These are phyloP conservation scores for Boletellus ananiceps DNA, from an alignment of 768 basidiomycete species.

Conservation along the genomic window DNA sequence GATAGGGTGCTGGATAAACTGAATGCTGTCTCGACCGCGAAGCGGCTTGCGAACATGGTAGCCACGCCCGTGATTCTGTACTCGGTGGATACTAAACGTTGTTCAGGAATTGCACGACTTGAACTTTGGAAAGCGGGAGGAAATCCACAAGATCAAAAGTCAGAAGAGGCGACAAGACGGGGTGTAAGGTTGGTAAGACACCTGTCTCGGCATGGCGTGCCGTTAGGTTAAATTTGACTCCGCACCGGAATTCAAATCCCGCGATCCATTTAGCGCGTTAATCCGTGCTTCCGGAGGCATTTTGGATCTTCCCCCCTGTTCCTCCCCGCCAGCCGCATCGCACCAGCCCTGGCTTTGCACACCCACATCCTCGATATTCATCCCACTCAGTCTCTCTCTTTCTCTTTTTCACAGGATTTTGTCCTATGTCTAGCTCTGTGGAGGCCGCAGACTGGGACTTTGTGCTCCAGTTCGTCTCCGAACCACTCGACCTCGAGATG, in stretches of 20 bases:
- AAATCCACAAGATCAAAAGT: conserved; percentile 67
- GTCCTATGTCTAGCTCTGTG: conserved; percentile 28
- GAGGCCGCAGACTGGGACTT: conserved; percentile 56
- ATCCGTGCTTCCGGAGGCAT: neutral
- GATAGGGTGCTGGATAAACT: conserved; percentile 76
- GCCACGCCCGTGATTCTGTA: neutral
- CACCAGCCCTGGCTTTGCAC: neutral
- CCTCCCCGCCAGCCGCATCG: conserved; percentile 2
- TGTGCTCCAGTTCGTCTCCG: conserved; percentile 56
- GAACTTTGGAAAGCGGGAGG: conserved; percentile 84
- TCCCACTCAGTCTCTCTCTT: neutral
- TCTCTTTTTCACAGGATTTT: neutral
- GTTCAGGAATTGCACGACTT: conserved; percentile 78
- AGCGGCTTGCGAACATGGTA: conserved; percentile 92
- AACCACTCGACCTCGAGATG: conserved; percentile 36
- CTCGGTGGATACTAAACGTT: conserved; percentile 2
- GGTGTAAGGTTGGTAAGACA: conserved; percentile 7
- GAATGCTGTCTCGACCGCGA: conserved; percentile 88
- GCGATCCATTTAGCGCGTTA: conserved; percentile 4
- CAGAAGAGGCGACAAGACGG: conserved; percentile 18
- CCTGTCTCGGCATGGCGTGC: conserved; percentile 11
- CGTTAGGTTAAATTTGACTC: conserved; percentile 11
- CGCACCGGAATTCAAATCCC: conserved; percentile 13
- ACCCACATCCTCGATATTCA: neutral
- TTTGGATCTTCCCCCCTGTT: conserved; percentile 20